These are phyloP conservation scores for Vaccinium macrocarpon DNA, from an alignment of 148 eudicot species.

Conservation along the genomic window DNA sequence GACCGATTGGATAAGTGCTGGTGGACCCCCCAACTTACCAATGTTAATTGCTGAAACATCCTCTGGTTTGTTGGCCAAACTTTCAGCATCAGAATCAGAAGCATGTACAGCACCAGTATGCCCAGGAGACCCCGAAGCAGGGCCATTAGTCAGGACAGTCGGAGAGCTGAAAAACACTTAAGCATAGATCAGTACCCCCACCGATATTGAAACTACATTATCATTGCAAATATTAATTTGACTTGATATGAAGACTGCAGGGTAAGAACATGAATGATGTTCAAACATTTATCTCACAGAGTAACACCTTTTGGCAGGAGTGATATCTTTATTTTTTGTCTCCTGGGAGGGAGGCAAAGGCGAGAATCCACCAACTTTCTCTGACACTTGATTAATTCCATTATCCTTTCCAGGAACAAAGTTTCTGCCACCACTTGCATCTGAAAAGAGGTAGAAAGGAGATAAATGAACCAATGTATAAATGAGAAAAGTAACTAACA, in stretches of 20 bases:
- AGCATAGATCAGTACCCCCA: not conserved
- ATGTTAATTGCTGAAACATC: slow-evolving; percentile 15
- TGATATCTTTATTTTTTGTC: slow-evolving; percentile 29
- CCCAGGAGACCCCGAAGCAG: slow-evolving; percentile 40
- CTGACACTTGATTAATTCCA: slow-evolving; percentile 42
- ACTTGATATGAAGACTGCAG: not conserved
- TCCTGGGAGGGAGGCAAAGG: slow-evolving; percentile 41
- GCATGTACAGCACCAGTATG: slow-evolving; percentile 27
- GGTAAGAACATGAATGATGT: not conserved
- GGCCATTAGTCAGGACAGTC: slow-evolving; percentile 42
- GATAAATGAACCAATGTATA: not conserved
- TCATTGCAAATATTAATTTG: slow-evolving; percentile 9
- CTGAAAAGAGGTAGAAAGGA: slow-evolving; percentile 29
- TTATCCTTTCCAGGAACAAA: slow-evolving; percentile 49
- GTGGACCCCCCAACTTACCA: slow-evolving; percentile 24
- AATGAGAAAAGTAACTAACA: not conserved
- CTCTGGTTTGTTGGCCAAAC: slow-evolving; percentile 26
- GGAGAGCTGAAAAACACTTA: slow-evolving; percentile 44
- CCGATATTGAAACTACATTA: not conserved
- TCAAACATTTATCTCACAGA: not conserved
- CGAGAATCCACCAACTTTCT: slow-evolving; percentile 25
- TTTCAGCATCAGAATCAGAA: slow-evolving; percentile 28
- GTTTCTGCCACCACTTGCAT: slow-evolving; percentile 51
- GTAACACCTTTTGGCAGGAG: slow-evolving; percentile 47
- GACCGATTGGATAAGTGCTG: slow-evolving; percentile 22